Evolutionary conservation across 352 stramenopile species (phyloP).

Genomic region (Phytophthora kernoviae): DNA sequence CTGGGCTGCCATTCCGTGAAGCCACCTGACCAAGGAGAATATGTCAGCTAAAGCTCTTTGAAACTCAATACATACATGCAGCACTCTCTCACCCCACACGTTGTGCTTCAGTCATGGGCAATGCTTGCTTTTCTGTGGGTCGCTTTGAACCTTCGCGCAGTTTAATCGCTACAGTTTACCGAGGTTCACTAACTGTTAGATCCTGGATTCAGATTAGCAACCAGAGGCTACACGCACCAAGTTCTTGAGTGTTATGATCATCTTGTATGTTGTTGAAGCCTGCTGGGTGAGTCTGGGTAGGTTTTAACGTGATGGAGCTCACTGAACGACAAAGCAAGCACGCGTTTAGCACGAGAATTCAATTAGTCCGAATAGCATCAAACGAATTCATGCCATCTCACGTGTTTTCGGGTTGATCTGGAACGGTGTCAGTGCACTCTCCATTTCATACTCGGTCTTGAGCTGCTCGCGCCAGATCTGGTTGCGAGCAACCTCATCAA

Average conservation of each 20-base stretch:
- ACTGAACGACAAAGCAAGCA: conserved; percentile 36
- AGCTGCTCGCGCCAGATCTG: conserved; percentile 91
- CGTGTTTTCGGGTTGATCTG: conserved; percentile 85
- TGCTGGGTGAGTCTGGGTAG: conserved; percentile 71
- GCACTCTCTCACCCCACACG: conserved; percentile 56
- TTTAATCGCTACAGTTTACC: conserved; percentile 41
- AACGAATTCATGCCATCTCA: conserved; percentile 41
- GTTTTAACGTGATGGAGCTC: conserved; percentile 77
- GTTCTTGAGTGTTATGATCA: conserved; percentile 54
- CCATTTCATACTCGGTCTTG: conserved; percentile 82
- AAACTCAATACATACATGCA: not conserved
- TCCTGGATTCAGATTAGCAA: too few relatives aligned
- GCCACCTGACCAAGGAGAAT: conserved; percentile 45
- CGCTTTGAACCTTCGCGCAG: conserved; percentile 70
- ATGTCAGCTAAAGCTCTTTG: not conserved
- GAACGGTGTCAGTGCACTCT: conserved; percentile 76
- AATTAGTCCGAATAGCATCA: not conserved
- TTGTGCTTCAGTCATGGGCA: conserved; percentile 79
- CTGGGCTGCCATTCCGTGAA: conserved; percentile 72
- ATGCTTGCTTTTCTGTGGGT: conserved; percentile 61
- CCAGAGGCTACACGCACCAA: conserved; percentile 34
- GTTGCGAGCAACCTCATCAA: conserved; percentile 84
- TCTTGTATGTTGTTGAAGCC: conserved; percentile 71
- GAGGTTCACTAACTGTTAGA: not conserved
- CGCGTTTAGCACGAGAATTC: not conserved